Base-by-base conservation (phyloP, 129 eudicot genomes). In the Erigeron canadensis region DNA sequence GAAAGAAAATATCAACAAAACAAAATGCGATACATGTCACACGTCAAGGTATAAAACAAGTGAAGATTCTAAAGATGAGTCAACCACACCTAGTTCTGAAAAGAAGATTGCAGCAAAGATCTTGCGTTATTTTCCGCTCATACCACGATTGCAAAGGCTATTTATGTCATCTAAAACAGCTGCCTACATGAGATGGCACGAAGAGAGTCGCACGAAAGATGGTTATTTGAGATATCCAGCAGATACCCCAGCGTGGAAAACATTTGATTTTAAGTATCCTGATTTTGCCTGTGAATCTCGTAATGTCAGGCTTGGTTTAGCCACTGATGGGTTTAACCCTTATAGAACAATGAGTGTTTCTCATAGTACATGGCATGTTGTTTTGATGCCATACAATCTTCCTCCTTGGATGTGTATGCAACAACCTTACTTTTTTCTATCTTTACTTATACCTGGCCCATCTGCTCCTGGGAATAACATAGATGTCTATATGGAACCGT, bases 391-490 rank as follows among this genome's bases (percentile, higher is more conserved):
- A 12, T 60, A 60, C 34, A 60, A 60, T n/a, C 65, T 60, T 9
- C 65, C 65, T 5, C 65, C 45, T 28, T 60, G 44, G 21, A 60
- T 60, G 45, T 60, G 45, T 44, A 60, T 60, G 65, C 34, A 60
- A 60, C 10, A 60, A 37, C 65, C 65, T 60, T 28, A 60, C 13
- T 37, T 60, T 3, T 34, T 60, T 44, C 2, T 60, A 38, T 60
- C 44, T 5, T 13, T 34, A 34, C 44, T 60, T 60, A 37, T 60
- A 28, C 65, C 21, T 6, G 5, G 65, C 17, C 65, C 65, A 60
- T 60, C 19, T 12, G 11, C 65, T 2, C 65, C 44, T 5, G 65
- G 65, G n/a, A 60, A 60, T 60, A 60, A 60, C 13, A 60, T 60
- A 28, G 19, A 60, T 34, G 19, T 60, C 65, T 60, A 60, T 60